Base-by-base conservation (phyloP, 768 basidiomycete genomes). In the Leccinum incarnatum region DNA sequence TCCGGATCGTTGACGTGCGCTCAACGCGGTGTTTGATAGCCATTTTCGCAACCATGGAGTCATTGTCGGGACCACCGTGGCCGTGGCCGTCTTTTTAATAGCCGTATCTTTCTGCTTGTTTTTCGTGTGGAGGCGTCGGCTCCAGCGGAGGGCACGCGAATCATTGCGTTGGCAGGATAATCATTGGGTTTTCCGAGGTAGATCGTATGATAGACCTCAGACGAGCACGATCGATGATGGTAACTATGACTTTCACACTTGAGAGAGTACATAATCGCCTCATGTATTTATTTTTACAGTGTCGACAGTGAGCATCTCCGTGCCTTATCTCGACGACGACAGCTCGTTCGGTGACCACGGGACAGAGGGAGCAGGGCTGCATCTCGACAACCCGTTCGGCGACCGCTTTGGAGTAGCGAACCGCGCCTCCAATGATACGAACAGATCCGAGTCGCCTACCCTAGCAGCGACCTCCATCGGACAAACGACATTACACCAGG, bases 61-160 rank as follows among this genome's bases (percentile, higher is more conserved):
- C 14, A 85, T 91, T 3, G 84, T 85, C 2, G 89, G 87, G 7
- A 83, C 86, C 23, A 92, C 92, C 69, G 77, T 87, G 7, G 84
- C 78, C 17, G 79, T 87, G 42, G 90, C 86, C 10, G 66, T 93
- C 19, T 72, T 80, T 36, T 75, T 79, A 5, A 78, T 81, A 1
- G 78, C 76, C 0, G 60, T 86, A 23, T 62, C 78, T 9, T 69
- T 79, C 7, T 79, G 79, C 10, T 23, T 78, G 80, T 67, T 67
- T 76, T 46, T 72, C 77, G 48, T 55, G 25, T 64, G 64, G 57
- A 57, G 50, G 47, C 74, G 79, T 48, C 79, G 77, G 34, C 76
- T 75, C 9, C 80, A 74, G 50, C 76, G 77, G 45, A 72, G 69
- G 40, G 70, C 66, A 23, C 75, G 73, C 55, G 67, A 62, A 60